phyloP scores from a whole-genome alignment of 2,329 filamentous ascomycete genomes.

The Stromatinia cepivora region DNA sequence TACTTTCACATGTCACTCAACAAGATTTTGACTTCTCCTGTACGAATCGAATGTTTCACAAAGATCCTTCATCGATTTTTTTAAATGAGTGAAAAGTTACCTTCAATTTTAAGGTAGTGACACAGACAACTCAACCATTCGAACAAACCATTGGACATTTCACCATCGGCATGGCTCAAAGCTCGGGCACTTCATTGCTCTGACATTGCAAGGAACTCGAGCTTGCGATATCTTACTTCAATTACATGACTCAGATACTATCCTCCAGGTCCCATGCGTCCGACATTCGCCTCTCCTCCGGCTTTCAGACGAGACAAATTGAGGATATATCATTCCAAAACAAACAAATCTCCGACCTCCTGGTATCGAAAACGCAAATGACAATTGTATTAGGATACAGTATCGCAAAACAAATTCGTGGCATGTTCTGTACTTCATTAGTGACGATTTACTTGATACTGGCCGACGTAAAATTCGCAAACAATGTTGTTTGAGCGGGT shows the following conservation, averaged over 20 bases:
- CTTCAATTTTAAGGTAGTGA: background rate
- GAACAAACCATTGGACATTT: background rate
- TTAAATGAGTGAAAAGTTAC: background rate
- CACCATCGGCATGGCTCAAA: background rate
- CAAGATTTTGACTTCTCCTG: background rate
- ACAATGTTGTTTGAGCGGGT: background rate
- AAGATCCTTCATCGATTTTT: background rate
- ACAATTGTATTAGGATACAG: background rate
- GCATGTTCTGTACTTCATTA: slow-evolving; percentile 8
- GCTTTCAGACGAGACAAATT: background rate
- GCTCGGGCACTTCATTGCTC: background rate
- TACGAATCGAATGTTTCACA: background rate
- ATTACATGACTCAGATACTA: background rate
- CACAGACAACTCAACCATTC: background rate
- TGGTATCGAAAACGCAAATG: background rate
- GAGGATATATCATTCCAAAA: background rate
- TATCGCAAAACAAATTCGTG: background rate
- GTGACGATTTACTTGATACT: background rate
- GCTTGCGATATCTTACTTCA: background rate
- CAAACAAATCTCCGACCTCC: background rate
- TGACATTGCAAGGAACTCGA: background rate
- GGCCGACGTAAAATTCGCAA: background rate
- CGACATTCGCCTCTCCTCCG: background rate
- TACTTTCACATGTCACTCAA: background rate
- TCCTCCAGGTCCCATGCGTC: background rate